Conservation (phyloP, 2,329 filamentous ascomycete species). For the Exophiala spinifera region DNA sequence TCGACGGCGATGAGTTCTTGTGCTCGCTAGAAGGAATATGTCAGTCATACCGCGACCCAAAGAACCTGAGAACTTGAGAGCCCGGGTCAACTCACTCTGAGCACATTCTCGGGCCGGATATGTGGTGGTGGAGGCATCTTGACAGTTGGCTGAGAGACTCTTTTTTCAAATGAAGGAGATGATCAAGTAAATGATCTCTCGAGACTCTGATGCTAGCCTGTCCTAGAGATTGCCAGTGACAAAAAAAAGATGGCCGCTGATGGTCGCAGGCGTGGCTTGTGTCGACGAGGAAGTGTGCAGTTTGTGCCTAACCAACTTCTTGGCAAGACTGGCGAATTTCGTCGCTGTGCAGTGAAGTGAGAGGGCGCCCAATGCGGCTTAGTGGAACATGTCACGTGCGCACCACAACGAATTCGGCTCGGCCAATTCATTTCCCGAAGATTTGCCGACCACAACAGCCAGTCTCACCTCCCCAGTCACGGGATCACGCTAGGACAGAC, state of each 20-base stretch:
- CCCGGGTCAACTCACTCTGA: conserved; percentile 66
- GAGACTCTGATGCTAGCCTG: conserved; percentile 27
- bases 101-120: conserved; percentile 97
- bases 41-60: conserved; percentile 18
- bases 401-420: not conserved
- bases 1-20: conserved; percentile 98
- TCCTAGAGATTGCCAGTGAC: conserved; percentile 26
- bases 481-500: not conserved
- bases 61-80: conserved; percentile 17
- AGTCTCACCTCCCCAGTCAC: not conserved
- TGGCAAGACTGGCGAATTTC: not conserved
- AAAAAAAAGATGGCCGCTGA: conserved; percentile 1
- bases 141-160: conserved; percentile 21
- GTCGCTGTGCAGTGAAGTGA: no score
- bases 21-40: conserved; percentile 60
- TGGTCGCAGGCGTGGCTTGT: not conserved
- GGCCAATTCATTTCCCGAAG: not conserved
- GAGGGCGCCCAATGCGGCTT: not conserved
- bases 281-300: not conserved
- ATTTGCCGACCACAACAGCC: not conserved
- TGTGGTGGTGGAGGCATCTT: conserved; percentile 92
- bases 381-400: not conserved
- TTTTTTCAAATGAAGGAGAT: conserved; percentile 13
- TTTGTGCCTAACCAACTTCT: not conserved
- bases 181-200: conserved; percentile 29